phyloP scores from a whole-genome alignment of 345 rosid genomes.

The Erodium maritimum region DNA sequence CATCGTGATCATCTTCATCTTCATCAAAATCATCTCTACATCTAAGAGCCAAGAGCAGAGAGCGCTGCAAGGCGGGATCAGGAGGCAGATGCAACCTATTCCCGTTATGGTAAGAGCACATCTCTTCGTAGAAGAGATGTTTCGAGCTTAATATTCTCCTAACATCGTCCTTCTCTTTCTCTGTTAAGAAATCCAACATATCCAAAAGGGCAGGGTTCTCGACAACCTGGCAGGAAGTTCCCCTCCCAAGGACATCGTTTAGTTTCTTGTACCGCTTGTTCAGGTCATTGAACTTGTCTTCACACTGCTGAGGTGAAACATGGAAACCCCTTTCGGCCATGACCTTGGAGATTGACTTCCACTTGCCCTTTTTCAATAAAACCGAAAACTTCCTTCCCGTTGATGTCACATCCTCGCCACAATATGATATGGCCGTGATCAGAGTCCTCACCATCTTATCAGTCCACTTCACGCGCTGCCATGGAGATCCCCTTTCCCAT shows the following conservation, averaged over 20 bases:
- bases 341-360: slow-evolving; percentile 84
- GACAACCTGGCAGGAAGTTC: slow-evolving; percentile 84
- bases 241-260: slow-evolving; percentile 96
- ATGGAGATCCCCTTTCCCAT: slow-evolving; percentile 49
- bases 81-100: slow-evolving; percentile 85
- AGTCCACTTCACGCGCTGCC: slow-evolving; percentile 97
- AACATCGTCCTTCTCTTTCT: slow-evolving; percentile 81
- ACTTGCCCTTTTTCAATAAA: slow-evolving; percentile 83
- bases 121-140: slow-evolving; percentile 91
- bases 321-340: slow-evolving; percentile 78
- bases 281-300: slow-evolving; percentile 89
- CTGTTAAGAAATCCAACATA: slow-evolving; percentile 49
- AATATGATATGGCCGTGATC: slow-evolving; percentile 82
- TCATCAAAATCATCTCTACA: slow-evolving; percentile 75
- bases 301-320: slow-evolving; percentile 98
- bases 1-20: slow-evolving; percentile 76
- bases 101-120: slow-evolving; percentile 90
- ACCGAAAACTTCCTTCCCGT: slow-evolving; percentile 69
- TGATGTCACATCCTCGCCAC: slow-evolving; percentile 54
- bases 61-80: slow-evolving; percentile 71
- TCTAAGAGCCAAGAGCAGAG: slow-evolving; percentile 59
- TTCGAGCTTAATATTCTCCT: slow-evolving; percentile 75
- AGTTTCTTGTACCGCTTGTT: slow-evolving; percentile 90
- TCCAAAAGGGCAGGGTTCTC: slow-evolving; percentile 78
- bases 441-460: slow-evolving; percentile 89